Evolutionary conservation across 768 basidiomycete species (phyloP).

Genomic region (Coprinellus micaceus): DNA sequence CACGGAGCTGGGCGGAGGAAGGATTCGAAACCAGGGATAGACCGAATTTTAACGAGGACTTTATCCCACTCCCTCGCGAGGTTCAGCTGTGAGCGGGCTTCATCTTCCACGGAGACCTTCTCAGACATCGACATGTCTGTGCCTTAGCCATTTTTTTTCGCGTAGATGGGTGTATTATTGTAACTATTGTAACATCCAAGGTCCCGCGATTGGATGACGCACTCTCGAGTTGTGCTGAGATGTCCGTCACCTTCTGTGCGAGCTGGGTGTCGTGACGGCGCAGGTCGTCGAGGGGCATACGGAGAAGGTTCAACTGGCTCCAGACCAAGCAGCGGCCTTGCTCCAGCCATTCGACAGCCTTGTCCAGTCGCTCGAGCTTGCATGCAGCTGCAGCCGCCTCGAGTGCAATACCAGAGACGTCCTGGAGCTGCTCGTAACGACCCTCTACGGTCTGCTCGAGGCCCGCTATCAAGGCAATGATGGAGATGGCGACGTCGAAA

Average conservation of each 20-base stretch:
- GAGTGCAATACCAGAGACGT: neutral
- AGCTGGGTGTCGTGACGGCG: neutral
- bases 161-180: too few species aligned
- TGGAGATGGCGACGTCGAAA: neutral
- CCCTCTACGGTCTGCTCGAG: constrained; percentile 2
- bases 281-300: constrained; percentile 14
- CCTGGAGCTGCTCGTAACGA: neutral
- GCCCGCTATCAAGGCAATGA: constrained; percentile 1
- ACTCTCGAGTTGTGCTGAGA: neutral
- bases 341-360: constrained; percentile 32
- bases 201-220: neutral
- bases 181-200: too few species aligned
- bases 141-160: too few species aligned
- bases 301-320: constrained; percentile 14
- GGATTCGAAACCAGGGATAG: neutral
- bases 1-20: constrained; percentile 2
- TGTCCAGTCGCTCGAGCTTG: constrained; percentile 13
- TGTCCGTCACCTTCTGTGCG: neutral
- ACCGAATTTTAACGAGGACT: neutral
- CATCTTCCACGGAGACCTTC: neutral
- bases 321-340: constrained; percentile 20
- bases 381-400: constrained; percentile 27
- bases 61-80: neutral
- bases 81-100: neutral
- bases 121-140: neutral